phyloP scores from a whole-genome alignment of 148 eudicot species.

The Gaultheria prostrata region DNA sequence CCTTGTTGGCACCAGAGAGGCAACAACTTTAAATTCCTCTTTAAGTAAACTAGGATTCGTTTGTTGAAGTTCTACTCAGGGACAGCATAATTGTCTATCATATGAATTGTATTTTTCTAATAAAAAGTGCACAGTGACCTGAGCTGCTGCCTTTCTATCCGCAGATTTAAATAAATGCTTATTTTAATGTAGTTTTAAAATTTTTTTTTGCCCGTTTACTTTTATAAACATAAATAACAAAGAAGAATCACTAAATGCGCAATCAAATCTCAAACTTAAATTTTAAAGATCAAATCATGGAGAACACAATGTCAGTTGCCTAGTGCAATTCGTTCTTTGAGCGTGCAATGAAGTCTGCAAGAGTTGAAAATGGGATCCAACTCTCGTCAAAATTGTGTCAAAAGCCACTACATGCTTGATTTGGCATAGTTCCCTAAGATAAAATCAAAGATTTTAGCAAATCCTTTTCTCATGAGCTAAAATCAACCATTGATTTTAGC shows the following conservation, averaged over 20 bases:
- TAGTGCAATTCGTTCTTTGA: background rate
- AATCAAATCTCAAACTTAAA: background rate
- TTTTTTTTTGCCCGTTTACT: background rate
- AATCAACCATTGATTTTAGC: too few relatives aligned
- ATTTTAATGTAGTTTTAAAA: background rate
- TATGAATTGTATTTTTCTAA: background rate
- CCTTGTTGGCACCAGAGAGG: conserved; percentile 3
- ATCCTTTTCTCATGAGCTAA: too few relatives aligned
- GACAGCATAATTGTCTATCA: background rate
- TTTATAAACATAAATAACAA: background rate
- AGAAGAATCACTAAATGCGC: background rate
- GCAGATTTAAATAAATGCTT: background rate
- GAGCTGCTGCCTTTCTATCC: background rate
- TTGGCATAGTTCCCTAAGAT: too few relatives aligned
- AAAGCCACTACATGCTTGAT: background rate
- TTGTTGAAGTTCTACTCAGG: background rate
- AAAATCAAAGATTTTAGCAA: too few relatives aligned
- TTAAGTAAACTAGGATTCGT: background rate
- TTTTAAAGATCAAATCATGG: background rate
- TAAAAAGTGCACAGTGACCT: background rate
- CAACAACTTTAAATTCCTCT: background rate
- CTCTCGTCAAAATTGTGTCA: background rate
- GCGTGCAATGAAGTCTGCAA: background rate
- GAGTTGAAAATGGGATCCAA: background rate
- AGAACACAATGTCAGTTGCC: background rate